Conservation (phyloP, 257 asterid genomes). For the Primulina tabacum region DNA sequence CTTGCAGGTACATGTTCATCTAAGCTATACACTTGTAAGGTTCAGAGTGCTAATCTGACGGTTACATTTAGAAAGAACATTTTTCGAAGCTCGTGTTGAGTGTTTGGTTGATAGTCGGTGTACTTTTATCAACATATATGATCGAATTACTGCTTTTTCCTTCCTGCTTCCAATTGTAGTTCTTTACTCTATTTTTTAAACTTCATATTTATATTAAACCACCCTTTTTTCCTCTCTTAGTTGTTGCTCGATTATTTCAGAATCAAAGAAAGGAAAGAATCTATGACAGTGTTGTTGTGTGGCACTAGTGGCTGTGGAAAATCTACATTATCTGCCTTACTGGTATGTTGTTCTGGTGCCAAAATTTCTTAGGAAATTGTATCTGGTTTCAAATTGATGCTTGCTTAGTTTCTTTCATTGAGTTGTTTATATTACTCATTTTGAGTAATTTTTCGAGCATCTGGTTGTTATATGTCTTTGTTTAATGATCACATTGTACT, state of each 20-base stretch:
- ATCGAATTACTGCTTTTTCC: too few relatives aligned
- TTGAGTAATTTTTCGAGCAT: neutral
- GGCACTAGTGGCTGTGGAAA: slow-evolving; percentile 99
- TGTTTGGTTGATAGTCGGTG: neutral
- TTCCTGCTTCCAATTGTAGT: too few relatives aligned
- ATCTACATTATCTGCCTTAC: slow-evolving; percentile 97
- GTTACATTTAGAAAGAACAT: neutral
- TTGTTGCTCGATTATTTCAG: slow-evolving; percentile 38
- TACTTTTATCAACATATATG: neutral
- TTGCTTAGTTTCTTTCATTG: neutral
- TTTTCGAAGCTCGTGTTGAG: neutral
- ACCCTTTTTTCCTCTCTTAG: slow-evolving; percentile 15
- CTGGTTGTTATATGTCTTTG: neutral
- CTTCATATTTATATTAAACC: neutral
- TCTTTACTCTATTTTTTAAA: neutral
- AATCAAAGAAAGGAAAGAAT: slow-evolving; percentile 89
- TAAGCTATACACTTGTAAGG: slow-evolving; percentile 7
- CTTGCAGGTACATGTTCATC: slow-evolving; percentile 70
- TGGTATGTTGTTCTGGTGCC: slow-evolving; percentile 50
- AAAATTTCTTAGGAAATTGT: neutral
- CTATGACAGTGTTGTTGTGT: slow-evolving; percentile 82
- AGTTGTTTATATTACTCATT: neutral
- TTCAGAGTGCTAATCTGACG: slow-evolving; percentile 2
- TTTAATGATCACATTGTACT: neutral
- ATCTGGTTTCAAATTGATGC: neutral